A percentile compares a stretch with the other conserved stretches of the same genome.
Conservation (phyloP, 495 filamentous ascomycete species). For the Aspergillus nidulans region DNA sequence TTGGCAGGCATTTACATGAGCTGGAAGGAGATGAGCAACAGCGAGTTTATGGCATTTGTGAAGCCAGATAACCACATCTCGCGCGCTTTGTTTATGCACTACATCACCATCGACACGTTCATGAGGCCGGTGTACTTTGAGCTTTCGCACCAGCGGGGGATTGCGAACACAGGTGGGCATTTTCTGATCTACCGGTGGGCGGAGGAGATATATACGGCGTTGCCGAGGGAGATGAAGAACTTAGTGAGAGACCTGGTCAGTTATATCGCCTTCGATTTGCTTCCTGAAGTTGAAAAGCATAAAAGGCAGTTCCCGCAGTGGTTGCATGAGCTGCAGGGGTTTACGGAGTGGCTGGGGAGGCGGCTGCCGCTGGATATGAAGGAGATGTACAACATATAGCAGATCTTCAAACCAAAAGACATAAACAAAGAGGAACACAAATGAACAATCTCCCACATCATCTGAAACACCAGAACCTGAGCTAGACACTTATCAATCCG, state of each 20-base stretch:
- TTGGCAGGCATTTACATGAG: background rate
- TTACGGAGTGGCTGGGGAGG: background rate
- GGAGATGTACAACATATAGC: background rate
- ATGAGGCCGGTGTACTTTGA: conserved; percentile 37
- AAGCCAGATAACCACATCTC: conserved; percentile 44
- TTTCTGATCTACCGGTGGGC: conserved; percentile 18
- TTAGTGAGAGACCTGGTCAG: background rate
- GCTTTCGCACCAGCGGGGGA: background rate
- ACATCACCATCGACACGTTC: conserved; percentile 53
- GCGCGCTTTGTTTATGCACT: conserved; percentile 54
- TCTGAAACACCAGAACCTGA: too few species aligned
- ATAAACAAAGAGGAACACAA: background rate
- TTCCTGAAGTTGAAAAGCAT: background rate
- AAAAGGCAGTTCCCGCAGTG: background rate
- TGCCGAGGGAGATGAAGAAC: conserved; percentile 10
- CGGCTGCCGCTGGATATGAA: background rate
- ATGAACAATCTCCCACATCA: too few species aligned
- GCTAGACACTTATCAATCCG: too few species aligned
- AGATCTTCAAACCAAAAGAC: background rate
- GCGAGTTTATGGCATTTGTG: conserved; percentile 50
- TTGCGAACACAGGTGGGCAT: background rate
- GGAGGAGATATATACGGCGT: conserved; percentile 9
- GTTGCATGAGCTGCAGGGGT: background rate
- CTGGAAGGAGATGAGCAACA: conserved; percentile 26
- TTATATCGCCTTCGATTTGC: background rate